Conservation (phyloP, 2,329 filamentous ascomycete genomes). For the Chrysosporium queenslandicum region DNA sequence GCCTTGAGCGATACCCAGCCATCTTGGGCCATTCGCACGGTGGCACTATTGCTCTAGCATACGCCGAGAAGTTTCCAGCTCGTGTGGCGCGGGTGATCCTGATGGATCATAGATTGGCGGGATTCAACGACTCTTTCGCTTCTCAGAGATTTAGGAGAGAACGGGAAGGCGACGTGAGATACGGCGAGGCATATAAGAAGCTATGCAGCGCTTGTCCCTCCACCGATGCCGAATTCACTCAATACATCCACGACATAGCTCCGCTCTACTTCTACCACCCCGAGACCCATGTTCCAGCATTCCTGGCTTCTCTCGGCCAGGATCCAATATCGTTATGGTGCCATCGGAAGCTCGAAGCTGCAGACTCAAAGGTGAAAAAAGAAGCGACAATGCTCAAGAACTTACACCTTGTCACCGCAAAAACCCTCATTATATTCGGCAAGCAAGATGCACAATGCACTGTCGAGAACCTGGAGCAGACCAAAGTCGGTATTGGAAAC, state of each 20-base stretch:
- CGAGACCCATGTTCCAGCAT: constrained; percentile 11
- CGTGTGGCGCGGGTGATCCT: constrained; percentile 21
- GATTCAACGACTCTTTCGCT: constrained; percentile 12
- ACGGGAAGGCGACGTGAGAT: constrained; percentile 15
- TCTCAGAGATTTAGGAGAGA: constrained; percentile 3
- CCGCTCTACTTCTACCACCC: constrained; percentile 24
- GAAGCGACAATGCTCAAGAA: constrained; percentile 17
- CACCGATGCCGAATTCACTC: constrained; percentile 19
- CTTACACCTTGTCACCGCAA: constrained; percentile 20
- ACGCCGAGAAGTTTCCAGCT: constrained; percentile 21
- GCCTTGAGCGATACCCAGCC: constrained; percentile 17
- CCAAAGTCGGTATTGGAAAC: constrained; percentile 15
- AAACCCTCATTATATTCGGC: constrained; percentile 23
- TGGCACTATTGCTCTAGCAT: constrained; percentile 23
- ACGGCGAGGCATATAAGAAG: constrained; percentile 13
- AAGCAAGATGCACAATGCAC: constrained; percentile 21
- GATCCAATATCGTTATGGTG: constrained; percentile 15
- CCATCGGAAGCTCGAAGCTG: constrained; percentile 12
- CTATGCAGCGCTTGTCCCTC: neutral
- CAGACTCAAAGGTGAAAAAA: constrained; percentile 14
- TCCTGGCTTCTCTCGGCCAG: constrained; percentile 17
- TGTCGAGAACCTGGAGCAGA: constrained; percentile 17
- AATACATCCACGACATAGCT: constrained; percentile 16
- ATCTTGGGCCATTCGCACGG: constrained; percentile 24
- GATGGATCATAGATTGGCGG: constrained; percentile 20